Evolutionary conservation across 371 early-diverging fungal genomes (phyloP).

Genomic region (Apophysomyces variabilis): DNA sequence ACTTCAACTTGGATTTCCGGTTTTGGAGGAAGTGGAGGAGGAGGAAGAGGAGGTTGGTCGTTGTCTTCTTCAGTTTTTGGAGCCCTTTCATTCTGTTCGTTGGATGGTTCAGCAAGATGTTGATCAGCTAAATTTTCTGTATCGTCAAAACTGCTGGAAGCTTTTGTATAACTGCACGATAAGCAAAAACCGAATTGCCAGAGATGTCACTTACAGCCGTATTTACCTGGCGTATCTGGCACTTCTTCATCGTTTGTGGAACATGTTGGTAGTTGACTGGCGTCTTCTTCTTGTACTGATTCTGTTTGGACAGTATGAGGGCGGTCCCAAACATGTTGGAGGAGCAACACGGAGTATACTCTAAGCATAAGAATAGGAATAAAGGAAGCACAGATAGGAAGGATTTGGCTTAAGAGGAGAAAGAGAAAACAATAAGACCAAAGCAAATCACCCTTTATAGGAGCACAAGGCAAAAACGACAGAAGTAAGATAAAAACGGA

Average conservation of each 20-base stretch:
- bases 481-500: not conserved
- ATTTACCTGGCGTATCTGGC: not conserved
- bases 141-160: not conserved
- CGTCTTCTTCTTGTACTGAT: not conserved
- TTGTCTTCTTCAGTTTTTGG: not conserved
- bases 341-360: conserved; percentile 19
- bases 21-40: not conserved
- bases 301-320: conserved; percentile 2
- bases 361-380: conserved; percentile 13
- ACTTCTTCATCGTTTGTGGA: not conserved
- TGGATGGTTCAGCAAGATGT: not conserved
- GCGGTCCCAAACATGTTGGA: conserved; percentile 26
- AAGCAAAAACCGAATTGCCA: not conserved
- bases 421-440: not conserved
- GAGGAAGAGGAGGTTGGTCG: not conserved
- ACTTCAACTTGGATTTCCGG: not conserved
- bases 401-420: not conserved
- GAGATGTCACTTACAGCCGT: not conserved
- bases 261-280: not conserved
- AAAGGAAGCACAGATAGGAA: not conserved
- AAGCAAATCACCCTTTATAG: conserved; percentile 5
- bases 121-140: not conserved
- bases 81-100: not conserved
- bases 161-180: conserved; percentile 2
- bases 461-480: not conserved